These are phyloP conservation scores for Albophoma yamanashiensis DNA, from an alignment of 2,329 filamentous ascomycete species.

Conservation along the genomic window DNA sequence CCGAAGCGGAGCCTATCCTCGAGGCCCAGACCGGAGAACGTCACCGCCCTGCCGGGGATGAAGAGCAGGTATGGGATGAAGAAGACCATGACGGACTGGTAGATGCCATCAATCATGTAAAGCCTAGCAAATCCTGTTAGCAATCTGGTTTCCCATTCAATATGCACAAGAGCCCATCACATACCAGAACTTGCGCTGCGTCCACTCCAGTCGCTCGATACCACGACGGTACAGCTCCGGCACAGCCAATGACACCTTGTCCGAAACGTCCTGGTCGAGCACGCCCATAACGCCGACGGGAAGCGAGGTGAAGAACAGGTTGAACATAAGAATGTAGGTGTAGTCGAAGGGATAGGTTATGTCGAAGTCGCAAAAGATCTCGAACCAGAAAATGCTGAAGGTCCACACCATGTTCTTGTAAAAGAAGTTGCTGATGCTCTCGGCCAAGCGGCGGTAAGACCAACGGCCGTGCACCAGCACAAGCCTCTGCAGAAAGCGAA, in stretches of 20 bases:
- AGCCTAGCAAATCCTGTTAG: slow-evolving; percentile 40
- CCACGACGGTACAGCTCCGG: slow-evolving; percentile 91
- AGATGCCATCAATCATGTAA: slow-evolving; percentile 91
- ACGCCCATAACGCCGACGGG: slow-evolving; percentile 95
- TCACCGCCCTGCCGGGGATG: slow-evolving; percentile 55
- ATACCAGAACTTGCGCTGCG: slow-evolving; percentile 91
- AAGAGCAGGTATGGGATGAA: slow-evolving; percentile 86
- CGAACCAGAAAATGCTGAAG: slow-evolving; percentile 94
- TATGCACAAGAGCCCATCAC: slow-evolving; percentile 11
- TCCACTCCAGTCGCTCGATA: slow-evolving; percentile 96
- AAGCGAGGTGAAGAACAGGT: slow-evolving; percentile 90
- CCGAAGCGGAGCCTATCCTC: slow-evolving; percentile 77
- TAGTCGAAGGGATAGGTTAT: slow-evolving; percentile 96
- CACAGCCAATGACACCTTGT: slow-evolving; percentile 85
- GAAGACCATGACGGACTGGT: slow-evolving; percentile 89
- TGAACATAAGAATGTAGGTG: slow-evolving; percentile 94
- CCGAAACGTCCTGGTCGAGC: slow-evolving; percentile 91
- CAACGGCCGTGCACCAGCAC: slow-evolving; percentile 86
- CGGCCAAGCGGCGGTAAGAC: slow-evolving; percentile 90
- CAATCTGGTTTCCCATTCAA: neutral
- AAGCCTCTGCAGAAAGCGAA: slow-evolving; percentile 75
- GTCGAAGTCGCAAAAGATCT: slow-evolving; percentile 91
- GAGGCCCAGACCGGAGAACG: slow-evolving; percentile 62
- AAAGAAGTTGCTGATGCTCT: slow-evolving; percentile 97
- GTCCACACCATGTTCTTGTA: slow-evolving; percentile 99